Conservation (phyloP, 192 early-diverging fungal species). For the Chytriomyces sp. region DNA sequence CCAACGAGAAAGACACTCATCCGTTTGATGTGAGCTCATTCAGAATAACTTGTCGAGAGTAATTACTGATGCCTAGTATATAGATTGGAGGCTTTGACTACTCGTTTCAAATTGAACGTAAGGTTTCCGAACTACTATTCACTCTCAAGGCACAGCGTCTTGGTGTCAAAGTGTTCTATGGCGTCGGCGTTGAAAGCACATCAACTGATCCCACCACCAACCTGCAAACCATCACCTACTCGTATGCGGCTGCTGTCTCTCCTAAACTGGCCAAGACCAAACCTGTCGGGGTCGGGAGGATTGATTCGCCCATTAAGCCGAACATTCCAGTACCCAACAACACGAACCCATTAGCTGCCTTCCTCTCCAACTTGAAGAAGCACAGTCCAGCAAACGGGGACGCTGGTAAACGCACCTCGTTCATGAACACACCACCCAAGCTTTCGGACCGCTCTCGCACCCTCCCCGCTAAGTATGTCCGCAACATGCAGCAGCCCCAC, state of each 20-base stretch:
- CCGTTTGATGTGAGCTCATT: background rate
- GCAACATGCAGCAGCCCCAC: background rate
- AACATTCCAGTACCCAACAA: too few relatives aligned
- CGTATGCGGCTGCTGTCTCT: too few relatives aligned
- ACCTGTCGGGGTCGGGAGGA: too few relatives aligned
- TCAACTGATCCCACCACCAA: background rate
- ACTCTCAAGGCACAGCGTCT: slow-evolving; percentile 1
- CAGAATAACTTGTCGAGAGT: too few relatives aligned
- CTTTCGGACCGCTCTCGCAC: background rate
- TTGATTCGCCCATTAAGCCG: background rate
- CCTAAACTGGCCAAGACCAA: too few relatives aligned
- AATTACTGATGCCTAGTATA: too few relatives aligned
- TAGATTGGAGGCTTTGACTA: background rate
- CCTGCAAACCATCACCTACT: background rate
- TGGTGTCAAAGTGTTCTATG: slow-evolving; percentile 1
- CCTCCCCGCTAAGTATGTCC: background rate
- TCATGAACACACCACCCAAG: background rate
- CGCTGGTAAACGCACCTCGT: too few relatives aligned
- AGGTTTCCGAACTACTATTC: background rate
- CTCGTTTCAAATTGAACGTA: background rate
- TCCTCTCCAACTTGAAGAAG: background rate
- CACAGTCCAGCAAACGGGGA: too few relatives aligned
- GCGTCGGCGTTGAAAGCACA: background rate
- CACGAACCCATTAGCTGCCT: background rate
- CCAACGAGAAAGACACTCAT: background rate